Evolutionary conservation across 2,329 filamentous ascomycete species (phyloP).

Genomic region (Ceratocystis papillata): DNA sequence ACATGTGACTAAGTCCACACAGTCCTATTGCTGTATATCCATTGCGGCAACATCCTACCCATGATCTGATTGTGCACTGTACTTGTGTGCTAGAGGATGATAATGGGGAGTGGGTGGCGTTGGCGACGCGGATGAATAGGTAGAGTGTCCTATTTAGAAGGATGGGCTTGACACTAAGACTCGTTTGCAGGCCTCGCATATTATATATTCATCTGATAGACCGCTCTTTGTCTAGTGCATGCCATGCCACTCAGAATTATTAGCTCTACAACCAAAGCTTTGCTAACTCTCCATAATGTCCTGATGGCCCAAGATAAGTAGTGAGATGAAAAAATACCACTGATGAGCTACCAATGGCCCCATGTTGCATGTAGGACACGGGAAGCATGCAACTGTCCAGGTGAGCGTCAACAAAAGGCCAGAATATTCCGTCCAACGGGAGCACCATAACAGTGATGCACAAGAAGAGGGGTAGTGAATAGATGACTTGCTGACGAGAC

Average conservation of each 20-base stretch:
- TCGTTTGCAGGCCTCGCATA: neutral
- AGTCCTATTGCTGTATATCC: neutral
- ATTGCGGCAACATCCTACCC: neutral
- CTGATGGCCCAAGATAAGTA: neutral
- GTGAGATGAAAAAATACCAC: neutral
- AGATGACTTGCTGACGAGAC: neutral
- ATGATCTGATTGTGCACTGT: neutral
- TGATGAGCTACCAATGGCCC: neutral
- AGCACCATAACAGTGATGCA: neutral
- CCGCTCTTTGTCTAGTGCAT: neutral
- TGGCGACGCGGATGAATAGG: neutral
- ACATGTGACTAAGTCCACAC: neutral
- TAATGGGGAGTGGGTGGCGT: neutral
- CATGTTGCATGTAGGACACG: neutral
- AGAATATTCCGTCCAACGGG: neutral
- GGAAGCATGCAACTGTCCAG: slow-evolving; percentile 6
- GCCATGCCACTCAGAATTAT: neutral
- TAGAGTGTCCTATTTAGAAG: neutral
- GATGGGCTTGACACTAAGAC: too few species aligned
- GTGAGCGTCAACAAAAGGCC: slow-evolving; percentile 8
- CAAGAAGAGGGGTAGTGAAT: neutral
- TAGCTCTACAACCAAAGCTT: neutral
- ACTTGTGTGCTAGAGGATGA: neutral
- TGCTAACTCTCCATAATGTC: neutral
- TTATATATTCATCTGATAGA: neutral